Evolutionary conservation across 148 eudicot genomes (phyloP).

Genomic region (Bassia scoparia): DNA sequence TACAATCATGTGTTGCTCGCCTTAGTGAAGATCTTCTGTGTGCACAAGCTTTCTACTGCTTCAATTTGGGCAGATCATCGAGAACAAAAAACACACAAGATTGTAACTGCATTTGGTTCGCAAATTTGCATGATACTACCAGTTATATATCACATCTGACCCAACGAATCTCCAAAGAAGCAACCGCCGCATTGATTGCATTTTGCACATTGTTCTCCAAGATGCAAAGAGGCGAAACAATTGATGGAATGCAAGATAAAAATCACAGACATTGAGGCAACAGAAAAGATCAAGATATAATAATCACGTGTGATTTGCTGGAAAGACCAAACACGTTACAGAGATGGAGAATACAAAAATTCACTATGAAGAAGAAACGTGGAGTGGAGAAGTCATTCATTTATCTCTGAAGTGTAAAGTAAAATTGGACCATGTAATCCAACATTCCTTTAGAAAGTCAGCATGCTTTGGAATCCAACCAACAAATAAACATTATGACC

Average conservation of each 20-base stretch:
- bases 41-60: too few species aligned
- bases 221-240: not conserved
- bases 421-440: not conserved
- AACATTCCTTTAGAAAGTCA: not conserved
- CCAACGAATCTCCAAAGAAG: not conserved
- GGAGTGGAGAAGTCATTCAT: constrained; percentile 1
- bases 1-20: not conserved
- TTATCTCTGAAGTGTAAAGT: not conserved
- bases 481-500: not conserved
- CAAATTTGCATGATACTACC: not conserved
- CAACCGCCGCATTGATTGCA: not conserved
- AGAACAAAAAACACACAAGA: not conserved
- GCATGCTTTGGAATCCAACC: not conserved
- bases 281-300: not conserved
- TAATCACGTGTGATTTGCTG: not conserved
- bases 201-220: not conserved
- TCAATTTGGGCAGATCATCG: not conserved
- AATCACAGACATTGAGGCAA: not conserved
- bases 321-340: not conserved
- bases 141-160: not conserved
- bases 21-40: not conserved
- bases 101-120: not conserved
- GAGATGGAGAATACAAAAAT: too few species aligned
- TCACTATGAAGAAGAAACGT: not conserved
- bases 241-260: not conserved